phyloP scores from a whole-genome alignment of 371 early-diverging fungal species.

The Mucor circinelloides region DNA sequence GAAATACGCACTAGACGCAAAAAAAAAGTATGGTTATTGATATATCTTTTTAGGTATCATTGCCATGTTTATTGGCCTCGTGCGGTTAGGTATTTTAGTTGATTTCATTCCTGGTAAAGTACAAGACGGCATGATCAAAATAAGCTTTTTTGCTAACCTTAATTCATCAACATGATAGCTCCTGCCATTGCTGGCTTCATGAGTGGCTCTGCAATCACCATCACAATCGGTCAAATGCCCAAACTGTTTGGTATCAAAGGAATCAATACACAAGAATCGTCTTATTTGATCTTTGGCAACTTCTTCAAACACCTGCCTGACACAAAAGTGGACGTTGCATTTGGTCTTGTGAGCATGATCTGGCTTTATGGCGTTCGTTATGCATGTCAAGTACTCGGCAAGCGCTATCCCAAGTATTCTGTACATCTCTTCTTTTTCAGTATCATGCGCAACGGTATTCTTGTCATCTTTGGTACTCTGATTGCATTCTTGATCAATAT shows the following conservation, averaged over 20 bases:
- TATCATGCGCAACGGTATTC: slow-evolving; percentile 52
- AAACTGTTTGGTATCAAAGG: slow-evolving; percentile 72
- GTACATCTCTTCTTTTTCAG: slow-evolving; percentile 51
- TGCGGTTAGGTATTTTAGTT: slow-evolving; percentile 82
- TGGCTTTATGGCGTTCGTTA: slow-evolving; percentile 54
- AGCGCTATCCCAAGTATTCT: slow-evolving; percentile 46
- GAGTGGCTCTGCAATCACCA: slow-evolving; percentile 77
- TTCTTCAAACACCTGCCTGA: slow-evolving; percentile 49
- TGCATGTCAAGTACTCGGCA: slow-evolving; percentile 30
- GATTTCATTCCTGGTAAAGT: slow-evolving; percentile 76
- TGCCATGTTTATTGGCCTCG: slow-evolving; percentile 68
- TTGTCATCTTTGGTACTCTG: slow-evolving; percentile 48
- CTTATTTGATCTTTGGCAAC: slow-evolving; percentile 60
- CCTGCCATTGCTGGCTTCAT: slow-evolving; percentile 72
- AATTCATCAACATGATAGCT: not conserved
- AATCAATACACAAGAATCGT: slow-evolving; percentile 60
- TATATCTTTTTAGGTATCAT: slow-evolving; percentile 45
- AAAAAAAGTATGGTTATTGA: too few relatives aligned
- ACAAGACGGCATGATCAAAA: not conserved
- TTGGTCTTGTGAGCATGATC: slow-evolving; percentile 49
- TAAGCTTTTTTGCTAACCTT: not conserved
- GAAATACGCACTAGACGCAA: too few relatives aligned
- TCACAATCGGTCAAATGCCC: slow-evolving; percentile 77
- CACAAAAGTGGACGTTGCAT: slow-evolving; percentile 52
- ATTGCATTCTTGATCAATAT: slow-evolving; percentile 48